Conservation (phyloP, 331 rosid genomes). For the Saraca asoca region DNA sequence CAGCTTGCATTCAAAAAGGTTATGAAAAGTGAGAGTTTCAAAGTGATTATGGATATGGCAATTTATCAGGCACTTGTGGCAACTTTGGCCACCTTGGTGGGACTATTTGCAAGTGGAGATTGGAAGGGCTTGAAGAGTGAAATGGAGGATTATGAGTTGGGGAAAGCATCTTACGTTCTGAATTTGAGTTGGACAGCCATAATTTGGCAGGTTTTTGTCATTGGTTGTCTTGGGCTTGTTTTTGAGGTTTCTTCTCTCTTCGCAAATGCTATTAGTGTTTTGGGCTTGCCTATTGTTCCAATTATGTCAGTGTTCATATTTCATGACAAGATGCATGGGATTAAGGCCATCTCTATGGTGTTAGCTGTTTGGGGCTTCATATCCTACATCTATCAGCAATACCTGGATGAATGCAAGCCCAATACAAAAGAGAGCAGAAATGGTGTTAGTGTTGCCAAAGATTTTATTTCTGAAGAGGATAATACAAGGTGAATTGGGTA, state of each 20-base stretch:
- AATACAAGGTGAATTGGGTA: neutral
- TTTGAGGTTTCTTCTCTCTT: slow-evolving; percentile 59
- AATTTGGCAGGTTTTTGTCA: slow-evolving; percentile 32
- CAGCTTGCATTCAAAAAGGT: slow-evolving; percentile 38
- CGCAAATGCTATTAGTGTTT: slow-evolving; percentile 44
- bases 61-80: slow-evolving; percentile 33
- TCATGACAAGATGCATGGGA: slow-evolving; percentile 48
- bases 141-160: slow-evolving; percentile 46
- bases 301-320: slow-evolving; percentile 45
- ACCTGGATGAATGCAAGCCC: slow-evolving; percentile 41
- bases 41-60: slow-evolving; percentile 36
- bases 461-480: neutral
- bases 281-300: slow-evolving; percentile 52
- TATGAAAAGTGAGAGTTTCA: slow-evolving; percentile 37
- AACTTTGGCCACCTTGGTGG: slow-evolving; percentile 31
- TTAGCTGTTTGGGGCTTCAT: slow-evolving; percentile 57
- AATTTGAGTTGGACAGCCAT: slow-evolving; percentile 43
- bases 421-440: neutral
- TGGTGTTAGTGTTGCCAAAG: neutral
- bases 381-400: slow-evolving; percentile 54
- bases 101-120: slow-evolving; percentile 54
- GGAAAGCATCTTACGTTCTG: slow-evolving; percentile 48
- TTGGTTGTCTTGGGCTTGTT: slow-evolving; percentile 49
- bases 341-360: slow-evolving; percentile 46
- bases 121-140: slow-evolving; percentile 48